Evolutionary conservation across 2,329 filamentous ascomycete species (phyloP).

Genomic region (Sphaerulina vaccinii): DNA sequence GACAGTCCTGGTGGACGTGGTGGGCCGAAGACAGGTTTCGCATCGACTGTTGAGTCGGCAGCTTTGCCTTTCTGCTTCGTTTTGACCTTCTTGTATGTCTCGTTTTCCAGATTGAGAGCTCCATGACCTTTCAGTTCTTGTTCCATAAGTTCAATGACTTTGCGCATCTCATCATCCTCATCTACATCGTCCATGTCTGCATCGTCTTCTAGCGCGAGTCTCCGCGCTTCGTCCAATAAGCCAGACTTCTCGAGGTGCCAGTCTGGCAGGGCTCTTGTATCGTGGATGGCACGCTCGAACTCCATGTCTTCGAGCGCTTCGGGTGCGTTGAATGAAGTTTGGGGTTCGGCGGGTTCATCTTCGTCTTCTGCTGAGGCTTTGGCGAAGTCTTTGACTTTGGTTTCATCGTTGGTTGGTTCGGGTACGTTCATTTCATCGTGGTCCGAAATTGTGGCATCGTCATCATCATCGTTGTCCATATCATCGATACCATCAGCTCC

Average conservation of each 20-base stretch:
- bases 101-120: constrained; percentile 54
- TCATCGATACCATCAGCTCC: constrained; percentile 76
- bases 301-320: constrained; percentile 78
- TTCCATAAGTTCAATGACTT: constrained; percentile 69
- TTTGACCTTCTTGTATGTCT: constrained; percentile 26
- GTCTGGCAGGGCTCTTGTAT: constrained; percentile 75
- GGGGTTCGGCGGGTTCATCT: constrained; percentile 45
- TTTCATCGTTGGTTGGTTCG: background rate
- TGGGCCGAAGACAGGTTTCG: constrained; percentile 33
- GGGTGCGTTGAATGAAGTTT: constrained; percentile 56
- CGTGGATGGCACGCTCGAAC: constrained; percentile 83
- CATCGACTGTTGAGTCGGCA: constrained; percentile 5
- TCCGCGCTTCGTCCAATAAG: constrained; percentile 37
- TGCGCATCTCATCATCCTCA: constrained; percentile 62
- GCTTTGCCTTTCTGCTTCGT: constrained; percentile 35
- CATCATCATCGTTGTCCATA: constrained; percentile 65
- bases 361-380: background rate
- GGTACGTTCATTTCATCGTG: background rate
- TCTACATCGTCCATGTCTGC: constrained; percentile 43
- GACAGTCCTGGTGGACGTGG: constrained; percentile 31
- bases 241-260: constrained; percentile 38
- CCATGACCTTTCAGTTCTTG: constrained; percentile 68
- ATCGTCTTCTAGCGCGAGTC: constrained; percentile 41
- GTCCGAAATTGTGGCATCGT: constrained; percentile 42
- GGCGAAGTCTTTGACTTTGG: constrained; percentile 8